Base-by-base conservation (phyloP, 2,329 filamentous ascomycete genomes). In the Penicillium fuscoglaucum region DNA sequence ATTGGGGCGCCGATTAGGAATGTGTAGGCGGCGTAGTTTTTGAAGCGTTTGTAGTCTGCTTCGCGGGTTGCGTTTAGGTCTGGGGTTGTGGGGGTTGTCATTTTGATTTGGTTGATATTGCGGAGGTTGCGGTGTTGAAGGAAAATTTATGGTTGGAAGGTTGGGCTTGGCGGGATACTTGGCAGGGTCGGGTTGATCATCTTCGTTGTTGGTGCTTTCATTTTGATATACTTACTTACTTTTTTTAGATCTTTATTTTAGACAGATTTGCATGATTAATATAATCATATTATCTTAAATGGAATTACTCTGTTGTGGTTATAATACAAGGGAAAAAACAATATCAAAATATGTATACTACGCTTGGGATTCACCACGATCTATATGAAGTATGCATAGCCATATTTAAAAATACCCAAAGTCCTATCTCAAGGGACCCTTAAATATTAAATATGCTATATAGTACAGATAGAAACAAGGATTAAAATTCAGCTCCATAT, bases 21-120 rank as follows among this genome's bases (percentile, higher is more conserved):
- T 26, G 71, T 71, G 28, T 70, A 61, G n/a, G 75, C 73, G 28
- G 75, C 68, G 61, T 74, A 75, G 61, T 69, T 69, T 59, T 78
- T 78, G 70, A 78, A 76, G 55, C 68, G 71, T 39, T 71, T 50
- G 63, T 72, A 78, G 61, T 78, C 76, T 51, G 69, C 72, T 60
- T 69, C 66, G 51, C 74, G 71, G 46, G 53, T 51, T 48, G 53
- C 55, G 24, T 62, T 52, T 37, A 60, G 52, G 52, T 60, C 33
- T 39, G 59, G 41, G 15, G 40, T 6, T 37, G 29, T 6, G 0
- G 46, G 31, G 24, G 57, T 48, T 24, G 63, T 15, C 62, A 65
- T 66, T 28, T 33, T 33, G 31, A 13, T 33, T 26, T 26, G 26
- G n/a, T 29, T 39, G 19, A 50, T 48, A 24, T 40, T 41, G 33